Conservation (phyloP, 805 yeast genomes). For the Metschnikowia bowlesiae region DNA sequence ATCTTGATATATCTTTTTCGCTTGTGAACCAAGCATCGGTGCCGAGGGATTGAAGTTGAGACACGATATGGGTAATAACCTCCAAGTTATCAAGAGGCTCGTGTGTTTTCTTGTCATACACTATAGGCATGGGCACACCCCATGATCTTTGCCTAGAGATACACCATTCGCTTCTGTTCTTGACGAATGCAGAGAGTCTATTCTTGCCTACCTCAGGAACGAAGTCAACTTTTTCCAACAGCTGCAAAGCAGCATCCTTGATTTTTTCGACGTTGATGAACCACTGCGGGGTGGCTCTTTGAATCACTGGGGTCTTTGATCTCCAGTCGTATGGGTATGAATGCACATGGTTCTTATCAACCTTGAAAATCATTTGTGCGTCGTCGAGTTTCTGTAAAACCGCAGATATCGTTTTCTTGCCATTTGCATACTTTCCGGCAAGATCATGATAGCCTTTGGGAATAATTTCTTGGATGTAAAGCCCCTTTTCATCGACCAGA, state of each 20-base stretch:
- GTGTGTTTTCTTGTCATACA: constrained; percentile 56
- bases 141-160: constrained; percentile 92
- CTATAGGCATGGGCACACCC: constrained; percentile 97
- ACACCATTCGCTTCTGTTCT: constrained; percentile 91
- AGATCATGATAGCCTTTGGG: constrained; percentile 39
- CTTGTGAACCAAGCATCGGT: constrained; percentile 76
- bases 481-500: constrained; percentile 76
- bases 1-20: constrained; percentile 49
- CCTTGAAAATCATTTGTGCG: constrained; percentile 43
- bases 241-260: constrained; percentile 55
- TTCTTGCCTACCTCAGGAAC: constrained; percentile 68
- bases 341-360: constrained; percentile 56
- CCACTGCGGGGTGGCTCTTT: constrained; percentile 96
- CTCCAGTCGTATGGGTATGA: constrained; percentile 98
- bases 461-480: constrained; percentile 49
- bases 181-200: constrained; percentile 68
- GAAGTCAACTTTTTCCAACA: constrained; percentile 63
- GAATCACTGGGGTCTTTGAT: constrained; percentile 89
- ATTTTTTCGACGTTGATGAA: constrained; percentile 80
- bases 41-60: constrained; percentile 53
- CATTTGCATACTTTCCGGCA: constrained; percentile 13
- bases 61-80: constrained; percentile 53
- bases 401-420: constrained; percentile 26
- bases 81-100: constrained; percentile 57
- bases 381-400: constrained; percentile 35